Percentiles rank a stretch among this genome's conserved stretches.
Evolutionary conservation across 2,329 filamentous ascomycete genomes (phyloP).

Genomic region (Diaporthe batatas): DNA sequence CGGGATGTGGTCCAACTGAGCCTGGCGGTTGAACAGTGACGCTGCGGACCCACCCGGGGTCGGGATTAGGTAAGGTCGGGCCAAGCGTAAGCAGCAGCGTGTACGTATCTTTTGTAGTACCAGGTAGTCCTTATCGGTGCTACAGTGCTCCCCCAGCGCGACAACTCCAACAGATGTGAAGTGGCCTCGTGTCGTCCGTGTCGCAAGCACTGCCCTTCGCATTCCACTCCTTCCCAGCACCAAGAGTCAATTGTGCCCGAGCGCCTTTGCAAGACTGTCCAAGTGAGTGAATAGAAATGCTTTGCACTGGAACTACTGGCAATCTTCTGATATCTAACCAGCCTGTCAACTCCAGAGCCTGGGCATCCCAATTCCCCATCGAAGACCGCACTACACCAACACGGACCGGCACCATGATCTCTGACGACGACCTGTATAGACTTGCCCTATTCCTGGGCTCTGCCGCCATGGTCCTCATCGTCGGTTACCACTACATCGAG

Average conservation of each 20-base stretch:
- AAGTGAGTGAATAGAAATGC: neutral
- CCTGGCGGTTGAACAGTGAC: conserved; percentile 28
- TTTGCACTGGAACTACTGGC: neutral
- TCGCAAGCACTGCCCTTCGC: conserved; percentile 8
- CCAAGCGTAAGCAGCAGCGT: conserved; percentile 2
- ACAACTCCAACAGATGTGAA: conserved; percentile 35
- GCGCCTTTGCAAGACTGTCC: neutral
- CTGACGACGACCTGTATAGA: conserved; percentile 90
- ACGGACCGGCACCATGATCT: conserved; percentile 79
- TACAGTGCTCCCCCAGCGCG: conserved; percentile 2
- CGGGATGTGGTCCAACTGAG: conserved; percentile 32
- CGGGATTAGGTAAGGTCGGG: conserved; percentile 21
- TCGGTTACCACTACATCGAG: conserved; percentile 96
- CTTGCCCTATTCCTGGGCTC: conserved; percentile 94
- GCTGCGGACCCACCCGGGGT: conserved; percentile 29
- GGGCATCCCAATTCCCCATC: conserved; percentile 5
- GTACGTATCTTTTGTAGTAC: neutral
- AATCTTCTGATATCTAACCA: neutral
- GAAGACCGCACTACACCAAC: neutral
- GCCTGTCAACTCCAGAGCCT: conserved; percentile 24
- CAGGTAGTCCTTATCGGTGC: neutral
- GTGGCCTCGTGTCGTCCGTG: conserved; percentile 33
- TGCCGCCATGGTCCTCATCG: conserved; percentile 89
- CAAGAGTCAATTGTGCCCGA: neutral
- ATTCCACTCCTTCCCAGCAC: conserved; percentile 22